Base-by-base conservation (phyloP, 2,329 filamentous ascomycete genomes). In the Epichloe gansuensis region DNA sequence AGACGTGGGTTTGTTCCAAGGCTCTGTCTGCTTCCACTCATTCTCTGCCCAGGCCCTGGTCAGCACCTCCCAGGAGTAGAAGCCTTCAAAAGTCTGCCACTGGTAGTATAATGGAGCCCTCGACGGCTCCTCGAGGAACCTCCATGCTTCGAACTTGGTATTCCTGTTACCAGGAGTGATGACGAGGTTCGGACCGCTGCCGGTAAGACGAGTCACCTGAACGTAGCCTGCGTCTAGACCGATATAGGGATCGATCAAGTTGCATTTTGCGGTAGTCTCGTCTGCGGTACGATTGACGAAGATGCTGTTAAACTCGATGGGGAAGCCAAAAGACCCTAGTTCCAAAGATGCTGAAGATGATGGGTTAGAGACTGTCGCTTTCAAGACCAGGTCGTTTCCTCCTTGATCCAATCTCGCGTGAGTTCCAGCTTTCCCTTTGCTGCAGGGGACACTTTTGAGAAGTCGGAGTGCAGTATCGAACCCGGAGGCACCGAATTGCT, bases 281-380 rank as follows among this genome's bases (percentile, higher is more conserved):
- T 65, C 64, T 0, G 77, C 71, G 1, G 65, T 62, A 8, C 77
- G 71, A 45, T 69, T 68, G 12, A 72, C 79, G 59, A 82, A 82
- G 57, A 83, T 81, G 61, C 75, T 82, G 65, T 82, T 82, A 66
- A 82, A 80, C 60, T 80, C 77, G 21, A 77, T 71, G 0, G 79
- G 79, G 49, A 83, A 74, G 0, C 79, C 80, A 2, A 82, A 67
- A 47, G 74, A 74, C 2, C 80, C 80, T 5, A 83, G 63, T 54
- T 82, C 78, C 3, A 82, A 52, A 0, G 21, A 81, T 57, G 2
- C 71, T 78, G 60, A 81, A 75, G 15, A 68, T 28, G 48, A 50
- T 31, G 48, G 48, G 15, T 50, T 50, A 7, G 48, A 25, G 31
- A 50, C 48, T 4, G 48, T 50, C 13, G 48, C 48, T 34, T 38